Base-by-base conservation (phyloP, 1,139 yeast species). In the Pichia sp. region DNA sequence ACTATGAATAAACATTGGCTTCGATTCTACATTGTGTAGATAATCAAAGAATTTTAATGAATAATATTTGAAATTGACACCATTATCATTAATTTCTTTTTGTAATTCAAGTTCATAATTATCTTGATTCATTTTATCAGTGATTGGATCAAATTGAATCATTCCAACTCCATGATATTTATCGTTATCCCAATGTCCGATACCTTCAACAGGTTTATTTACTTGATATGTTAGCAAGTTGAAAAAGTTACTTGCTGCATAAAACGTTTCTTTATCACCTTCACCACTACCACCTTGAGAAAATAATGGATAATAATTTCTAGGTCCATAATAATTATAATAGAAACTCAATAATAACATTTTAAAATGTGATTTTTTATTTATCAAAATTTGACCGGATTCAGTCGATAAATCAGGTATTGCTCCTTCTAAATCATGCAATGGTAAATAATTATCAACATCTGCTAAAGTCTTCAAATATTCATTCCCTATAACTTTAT, bases 261-360 rank as follows among this genome's bases (percentile, higher is more conserved):
- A 71, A 61, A 80, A 81, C 0, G 87, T 82, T 56, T 82, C 87
- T 61, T 82, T 82, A 59, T 82, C 88, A 48, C 87, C 87, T 65
- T 81, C 86, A 39, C 87, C 87, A 54, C 70, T 75, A 31, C 75
- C 79, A 11, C 87, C 87, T 62, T 80, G 79, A 0, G 84, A 76
- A 49, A 82, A 72, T 41, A 82, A 65, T 38, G 77, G 77, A 58
- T 82, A 82, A 60, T 73, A 82, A 53, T 75, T 70, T 5, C 70
- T 67, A 4, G 86, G 87, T 0, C 87, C 87, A 63, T 77, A 77
- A 49, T 77, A 67, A 60, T 82, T 82, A 61, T 82, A 82, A 62
- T 79, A 82, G 43, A 81, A 67, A 4, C 75, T 76, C 38, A 82
- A 66, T 44, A 81, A 64, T 33, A 82, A 67, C 0, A 84, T 75